Percentiles rank a stretch among this genome's conserved stretches.
Conservation (phyloP, 148 eudicot genomes). For the Fagopyrum homotropicum region DNA sequence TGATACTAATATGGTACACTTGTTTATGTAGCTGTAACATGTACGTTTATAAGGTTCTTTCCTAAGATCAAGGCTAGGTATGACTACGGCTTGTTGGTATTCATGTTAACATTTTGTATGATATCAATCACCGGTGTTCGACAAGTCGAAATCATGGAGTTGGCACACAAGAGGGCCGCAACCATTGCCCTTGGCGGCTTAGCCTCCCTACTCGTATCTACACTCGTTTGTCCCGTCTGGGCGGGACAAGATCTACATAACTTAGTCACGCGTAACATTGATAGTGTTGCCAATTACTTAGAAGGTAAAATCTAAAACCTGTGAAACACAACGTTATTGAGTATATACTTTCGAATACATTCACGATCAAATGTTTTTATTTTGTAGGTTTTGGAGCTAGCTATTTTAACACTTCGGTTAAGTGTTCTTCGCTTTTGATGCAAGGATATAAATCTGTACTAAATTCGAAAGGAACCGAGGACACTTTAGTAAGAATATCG, state of each 20-base stretch:
- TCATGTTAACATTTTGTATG: conserved; percentile 17
- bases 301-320: conserved; percentile 1
- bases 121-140: conserved; percentile 14
- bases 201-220: conserved; percentile 3
- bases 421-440: conserved; percentile 14
- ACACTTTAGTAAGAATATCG: conserved; percentile 28
- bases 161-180: conserved; percentile 15
- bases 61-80: conserved; percentile 17
- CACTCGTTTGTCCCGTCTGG: conserved; percentile 15
- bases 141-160: conserved; percentile 1
- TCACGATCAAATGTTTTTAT: no score
- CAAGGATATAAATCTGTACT: conserved; percentile 32
- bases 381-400: conserved; percentile 39
- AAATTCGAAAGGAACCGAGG: conserved; percentile 42
- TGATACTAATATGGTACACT: neutral
- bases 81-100: conserved; percentile 12
- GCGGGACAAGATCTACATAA: conserved; percentile 16
- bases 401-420: conserved; percentile 15
- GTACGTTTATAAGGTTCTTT: conserved; percentile 16
- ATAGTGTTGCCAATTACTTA: conserved; percentile 12
- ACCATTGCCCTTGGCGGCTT: conserved; percentile 12
- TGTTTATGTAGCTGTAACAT: neutral
- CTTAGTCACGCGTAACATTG: conserved; percentile 12
- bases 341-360: no score
- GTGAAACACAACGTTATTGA: neutral